phyloP scores from a whole-genome alignment of 164 flowering plant species.

The Chimonanthus salicifolius region DNA sequence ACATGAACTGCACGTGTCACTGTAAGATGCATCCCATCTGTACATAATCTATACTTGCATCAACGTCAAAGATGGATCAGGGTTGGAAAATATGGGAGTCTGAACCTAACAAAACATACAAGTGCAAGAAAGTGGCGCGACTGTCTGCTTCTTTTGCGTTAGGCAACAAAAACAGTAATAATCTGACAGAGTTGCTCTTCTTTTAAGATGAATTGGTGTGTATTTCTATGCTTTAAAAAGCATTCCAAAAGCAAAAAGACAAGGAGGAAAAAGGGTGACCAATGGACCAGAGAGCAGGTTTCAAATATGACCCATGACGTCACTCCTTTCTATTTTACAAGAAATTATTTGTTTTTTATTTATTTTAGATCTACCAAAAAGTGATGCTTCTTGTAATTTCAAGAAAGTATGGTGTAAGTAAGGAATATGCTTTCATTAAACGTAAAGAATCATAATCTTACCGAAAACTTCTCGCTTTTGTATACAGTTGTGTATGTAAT shows the following conservation, averaged over 20 bases:
- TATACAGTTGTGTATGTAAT: constrained; percentile 59
- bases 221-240: not conserved
- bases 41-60: too few species aligned
- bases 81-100: not conserved
- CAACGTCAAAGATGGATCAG: too few species aligned
- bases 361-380: not conserved
- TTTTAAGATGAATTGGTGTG: not conserved
- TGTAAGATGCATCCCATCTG: too few species aligned
- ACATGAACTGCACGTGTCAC: too few species aligned
- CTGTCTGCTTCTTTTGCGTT: not conserved
- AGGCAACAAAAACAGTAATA: too few species aligned
- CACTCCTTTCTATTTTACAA: not conserved
- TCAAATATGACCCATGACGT: not conserved
- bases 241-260: not conserved
- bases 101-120: not conserved
- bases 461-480: constrained; percentile 64
- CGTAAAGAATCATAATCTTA: constrained; percentile 21
- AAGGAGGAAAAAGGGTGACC: not conserved
- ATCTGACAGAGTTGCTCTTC: not conserved
- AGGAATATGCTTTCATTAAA: not conserved
- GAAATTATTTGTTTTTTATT: not conserved
- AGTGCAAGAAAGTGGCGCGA: not conserved
- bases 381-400: not conserved
- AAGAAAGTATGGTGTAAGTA: not conserved
- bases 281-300: not conserved